Evolutionary conservation across 2,329 filamentous ascomycete species (phyloP).

Genomic region (Chaetomiaceae sp.): DNA sequence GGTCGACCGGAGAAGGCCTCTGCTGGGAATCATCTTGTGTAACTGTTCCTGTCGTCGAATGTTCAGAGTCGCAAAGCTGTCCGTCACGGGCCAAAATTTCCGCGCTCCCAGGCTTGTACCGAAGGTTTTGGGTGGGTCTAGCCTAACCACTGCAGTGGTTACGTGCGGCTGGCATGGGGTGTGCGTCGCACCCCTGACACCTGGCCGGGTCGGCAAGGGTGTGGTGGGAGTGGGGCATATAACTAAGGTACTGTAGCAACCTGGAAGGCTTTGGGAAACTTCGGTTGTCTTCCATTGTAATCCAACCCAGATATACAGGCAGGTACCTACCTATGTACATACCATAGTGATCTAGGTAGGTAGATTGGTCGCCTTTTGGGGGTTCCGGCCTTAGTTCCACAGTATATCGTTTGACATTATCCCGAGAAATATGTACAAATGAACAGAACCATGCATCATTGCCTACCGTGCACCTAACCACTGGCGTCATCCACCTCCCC

Average conservation of each 20-base stretch:
- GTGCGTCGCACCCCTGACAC: too few relatives aligned
- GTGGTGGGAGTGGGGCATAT: too few relatives aligned
- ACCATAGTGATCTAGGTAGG: too few relatives aligned
- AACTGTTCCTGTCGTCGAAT: conserved; percentile 5
- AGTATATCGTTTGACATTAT: neutral
- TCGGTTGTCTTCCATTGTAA: too few relatives aligned
- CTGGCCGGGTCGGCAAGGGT: neutral
- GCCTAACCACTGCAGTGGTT: neutral
- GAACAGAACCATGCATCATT: neutral
- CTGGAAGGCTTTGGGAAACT: too few relatives aligned
- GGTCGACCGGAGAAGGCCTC: conserved; percentile 46
- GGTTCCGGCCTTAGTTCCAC: neutral
- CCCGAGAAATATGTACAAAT: neutral
- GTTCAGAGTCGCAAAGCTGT: conserved; percentile 1
- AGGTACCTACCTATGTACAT: too few relatives aligned
- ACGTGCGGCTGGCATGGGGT: too few relatives aligned
- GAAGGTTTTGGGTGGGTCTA: conserved; percentile 5
- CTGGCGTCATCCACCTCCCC: neutral
- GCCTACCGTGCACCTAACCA: neutral
- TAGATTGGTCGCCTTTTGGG: too few relatives aligned
- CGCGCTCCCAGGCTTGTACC: neutral
- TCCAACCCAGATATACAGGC: too few relatives aligned
- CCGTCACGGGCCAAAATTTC: conserved; percentile 15
- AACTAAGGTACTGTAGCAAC: too few relatives aligned
- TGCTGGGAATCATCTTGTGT: conserved; percentile 50